Evolutionary conservation across 73 alveolate species (phyloP).

Genomic region (Tetrahymena malaccensis): DNA sequence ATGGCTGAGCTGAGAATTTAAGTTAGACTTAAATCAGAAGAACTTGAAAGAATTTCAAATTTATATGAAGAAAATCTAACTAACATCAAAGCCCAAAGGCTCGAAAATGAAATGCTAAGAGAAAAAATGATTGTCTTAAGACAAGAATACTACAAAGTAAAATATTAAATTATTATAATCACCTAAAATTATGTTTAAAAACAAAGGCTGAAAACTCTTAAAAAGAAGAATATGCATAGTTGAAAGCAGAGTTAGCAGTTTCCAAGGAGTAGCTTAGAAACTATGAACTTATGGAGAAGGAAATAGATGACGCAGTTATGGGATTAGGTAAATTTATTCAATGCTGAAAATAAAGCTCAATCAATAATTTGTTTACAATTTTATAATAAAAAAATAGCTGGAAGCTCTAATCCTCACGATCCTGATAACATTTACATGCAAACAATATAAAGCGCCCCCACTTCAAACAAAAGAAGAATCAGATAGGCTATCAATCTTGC

Average conservation of each 20-base stretch:
- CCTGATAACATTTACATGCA: slow-evolving; percentile 48
- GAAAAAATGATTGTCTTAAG: slow-evolving; percentile 66
- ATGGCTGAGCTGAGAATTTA: slow-evolving; percentile 56
- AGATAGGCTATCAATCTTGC: slow-evolving; percentile 70
- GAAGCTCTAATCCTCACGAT: slow-evolving; percentile 43
- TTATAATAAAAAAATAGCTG: not conserved
- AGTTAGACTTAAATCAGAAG: slow-evolving; percentile 55
- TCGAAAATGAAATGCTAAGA: slow-evolving; percentile 65
- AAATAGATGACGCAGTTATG: slow-evolving; percentile 77
- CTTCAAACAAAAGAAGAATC: slow-evolving; percentile 77
- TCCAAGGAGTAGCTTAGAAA: slow-evolving; percentile 66
- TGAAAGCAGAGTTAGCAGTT: slow-evolving; percentile 71
- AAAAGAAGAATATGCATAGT: slow-evolving; percentile 55
- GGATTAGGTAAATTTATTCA: slow-evolving; percentile 36
- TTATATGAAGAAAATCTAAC: slow-evolving; percentile 73
- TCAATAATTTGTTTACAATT: not conserved
- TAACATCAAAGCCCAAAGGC: slow-evolving; percentile 60
- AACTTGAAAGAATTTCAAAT: slow-evolving; percentile 53
- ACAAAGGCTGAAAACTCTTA: not conserved
- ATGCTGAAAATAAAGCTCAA: not conserved
- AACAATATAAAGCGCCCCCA: slow-evolving; percentile 55
- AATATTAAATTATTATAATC: not conserved
- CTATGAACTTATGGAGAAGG: slow-evolving; percentile 79
- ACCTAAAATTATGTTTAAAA: not conserved
- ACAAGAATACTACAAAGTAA: slow-evolving; percentile 73